Evolutionary conservation across 208 protist species (phyloP), one percentile per base, ranked within the genome.

Genomic region (Trypanosoma mega): DNA sequence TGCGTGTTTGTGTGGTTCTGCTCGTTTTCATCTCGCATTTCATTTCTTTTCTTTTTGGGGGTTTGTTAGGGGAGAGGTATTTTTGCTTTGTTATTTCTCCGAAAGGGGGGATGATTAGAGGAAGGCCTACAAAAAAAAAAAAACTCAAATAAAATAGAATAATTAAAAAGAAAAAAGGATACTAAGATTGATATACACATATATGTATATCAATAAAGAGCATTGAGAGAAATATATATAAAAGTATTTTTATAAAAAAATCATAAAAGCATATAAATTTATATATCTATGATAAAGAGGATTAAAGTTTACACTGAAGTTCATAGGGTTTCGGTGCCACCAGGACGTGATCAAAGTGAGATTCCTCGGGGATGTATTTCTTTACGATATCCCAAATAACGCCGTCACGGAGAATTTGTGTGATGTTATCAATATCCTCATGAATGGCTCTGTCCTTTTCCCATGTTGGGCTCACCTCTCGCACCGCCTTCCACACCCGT

Each of bases 391-490:
- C 20, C 64, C 64, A 72, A 3, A 80, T 16, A 5, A 39, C 37
- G 23, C 82, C 82, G 23, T 14, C 49, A 16, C 48, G 63, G 24
- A 93, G 45, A 29, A 93, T 41, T 27, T 74, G 8, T 20, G 43
- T 12, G 23, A 70, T 43, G 9, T 33, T 50, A 21, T 93, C 75
- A 36, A 96, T 94, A 57, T 95, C 85, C 29, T 64, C 60, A 18
- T 72, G 48, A 23, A 94, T 54, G 30, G 58, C 82, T 50, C 90
- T 51, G 61, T 94, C 85, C 29, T 73, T 63, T 7, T 92, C 78
- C 63, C 75, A 90, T 21, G 50, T 33, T 2, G 72, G 33, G 30
- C 87, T 70, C 12, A 74, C 39, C 11, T 11, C 27, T 37, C 90
- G 72, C 4, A 97, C 83, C 0, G 92, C 49, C 11, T 31, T 6